Percentiles rank a stretch among this genome's conserved stretches.
phyloP scores from a whole-genome alignment of 2,329 filamentous ascomycete genomes.

The Penicillium expansum region DNA sequence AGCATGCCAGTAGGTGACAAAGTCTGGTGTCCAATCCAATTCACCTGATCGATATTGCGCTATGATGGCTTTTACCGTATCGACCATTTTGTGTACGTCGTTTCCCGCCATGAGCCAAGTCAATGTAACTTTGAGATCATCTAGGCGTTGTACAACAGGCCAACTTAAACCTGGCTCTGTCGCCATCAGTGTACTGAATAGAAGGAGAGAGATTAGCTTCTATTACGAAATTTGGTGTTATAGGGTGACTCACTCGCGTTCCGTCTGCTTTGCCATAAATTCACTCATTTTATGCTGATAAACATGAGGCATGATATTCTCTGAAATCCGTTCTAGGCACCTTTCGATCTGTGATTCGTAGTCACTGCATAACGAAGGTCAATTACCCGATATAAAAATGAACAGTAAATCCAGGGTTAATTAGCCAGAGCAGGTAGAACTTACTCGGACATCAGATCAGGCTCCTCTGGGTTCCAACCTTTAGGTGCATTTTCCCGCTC shows the following conservation, averaged over 20 bases:
- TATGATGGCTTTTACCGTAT: neutral
- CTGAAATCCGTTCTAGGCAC: neutral
- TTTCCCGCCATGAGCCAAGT: neutral
- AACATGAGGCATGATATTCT: conserved; percentile 6
- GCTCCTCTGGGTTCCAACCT: conserved; percentile 1
- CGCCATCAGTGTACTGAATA: neutral
- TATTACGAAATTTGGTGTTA: no score
- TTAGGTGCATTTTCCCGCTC: neutral
- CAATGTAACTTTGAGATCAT: neutral
- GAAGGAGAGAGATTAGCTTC: neutral
- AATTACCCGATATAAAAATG: neutral
- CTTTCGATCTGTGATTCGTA: neutral
- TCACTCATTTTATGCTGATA: neutral
- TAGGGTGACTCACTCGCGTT: neutral
- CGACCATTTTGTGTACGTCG: neutral
- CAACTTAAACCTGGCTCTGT: neutral
- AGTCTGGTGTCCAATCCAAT: neutral
- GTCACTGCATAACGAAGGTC: neutral
- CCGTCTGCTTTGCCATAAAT: neutral
- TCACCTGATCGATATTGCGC: neutral
- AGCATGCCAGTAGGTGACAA: conserved; percentile 4
- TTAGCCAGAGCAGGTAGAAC: neutral
- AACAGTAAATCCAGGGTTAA: neutral
- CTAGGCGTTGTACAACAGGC: neutral
- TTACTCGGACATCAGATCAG: neutral